Evolutionary conservation across 164 flowering plant species (phyloP).

Genomic region (Vitis vinifera): ASM3070453v1 NC_081808.1:157501-158000

Average conservation of each 20-base stretch:
- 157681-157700: slow-evolving; percentile 88
- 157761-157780: slow-evolving; percentile 58
- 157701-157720: slow-evolving; percentile 94
- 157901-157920: background rate
- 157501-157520: background rate
- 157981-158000: too few species aligned
- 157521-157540: background rate
- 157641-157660: background rate
- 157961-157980: too few species aligned
- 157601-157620: background rate
- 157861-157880: too few species aligned
- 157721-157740: slow-evolving; percentile 94
- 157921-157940: background rate
- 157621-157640: background rate
- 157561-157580: background rate
- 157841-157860: background rate
- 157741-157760: slow-evolving; percentile 75
- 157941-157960: background rate
- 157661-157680: slow-evolving; percentile 7
- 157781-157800: background rate
- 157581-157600: background rate
- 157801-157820: background rate
- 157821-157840: background rate
- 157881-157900: too few species aligned
- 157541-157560: background rate